A percentile compares a stretch with the other conserved stretches of the same genome.
Conservation (phyloP, 2,329 filamentous ascomycete species). For the Colletotrichum sp. region DNA sequence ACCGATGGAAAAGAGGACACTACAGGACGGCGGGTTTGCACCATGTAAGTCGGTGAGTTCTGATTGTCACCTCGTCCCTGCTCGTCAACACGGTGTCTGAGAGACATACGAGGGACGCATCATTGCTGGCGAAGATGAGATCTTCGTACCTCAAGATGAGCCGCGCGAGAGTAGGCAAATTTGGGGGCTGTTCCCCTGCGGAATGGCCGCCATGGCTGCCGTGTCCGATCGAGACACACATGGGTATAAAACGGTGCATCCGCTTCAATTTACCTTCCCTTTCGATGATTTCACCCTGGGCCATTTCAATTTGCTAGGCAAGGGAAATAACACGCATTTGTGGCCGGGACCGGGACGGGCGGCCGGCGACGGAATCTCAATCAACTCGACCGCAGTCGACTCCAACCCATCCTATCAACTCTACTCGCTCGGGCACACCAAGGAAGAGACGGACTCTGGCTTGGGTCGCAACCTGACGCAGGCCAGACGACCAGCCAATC, state of each 20-base stretch:
- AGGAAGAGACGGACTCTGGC: slow-evolving; percentile 15
- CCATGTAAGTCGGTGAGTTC: slow-evolving; percentile 10
- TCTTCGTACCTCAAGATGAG: neutral
- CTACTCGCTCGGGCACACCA: slow-evolving; percentile 15
- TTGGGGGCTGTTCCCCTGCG: neutral
- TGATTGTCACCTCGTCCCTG: slow-evolving; percentile 8
- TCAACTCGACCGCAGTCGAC: neutral
- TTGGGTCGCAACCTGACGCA: slow-evolving; percentile 20
- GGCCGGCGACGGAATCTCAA: neutral
- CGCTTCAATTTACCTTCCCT: neutral
- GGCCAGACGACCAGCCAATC: slow-evolving; percentile 16
- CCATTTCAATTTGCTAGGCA: neutral
- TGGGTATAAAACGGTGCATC: slow-evolving; percentile 6
- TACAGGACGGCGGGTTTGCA: neutral
- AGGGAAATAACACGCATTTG: neutral
- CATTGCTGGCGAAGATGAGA: neutral
- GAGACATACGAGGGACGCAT: neutral
- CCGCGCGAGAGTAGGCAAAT: neutral
- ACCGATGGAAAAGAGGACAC: neutral
- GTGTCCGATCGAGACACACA: neutral
- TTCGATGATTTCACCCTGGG: neutral
- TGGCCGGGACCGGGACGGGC: neutral
- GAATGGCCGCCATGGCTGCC: neutral
- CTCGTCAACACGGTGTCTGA: neutral
- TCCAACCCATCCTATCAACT: neutral